Percentiles rank a stretch among this genome's conserved stretches.
Evolutionary conservation across 1,284 basidiomycete genomes (phyloP).

Genomic region (Leucoagaricus sp.): DNA sequence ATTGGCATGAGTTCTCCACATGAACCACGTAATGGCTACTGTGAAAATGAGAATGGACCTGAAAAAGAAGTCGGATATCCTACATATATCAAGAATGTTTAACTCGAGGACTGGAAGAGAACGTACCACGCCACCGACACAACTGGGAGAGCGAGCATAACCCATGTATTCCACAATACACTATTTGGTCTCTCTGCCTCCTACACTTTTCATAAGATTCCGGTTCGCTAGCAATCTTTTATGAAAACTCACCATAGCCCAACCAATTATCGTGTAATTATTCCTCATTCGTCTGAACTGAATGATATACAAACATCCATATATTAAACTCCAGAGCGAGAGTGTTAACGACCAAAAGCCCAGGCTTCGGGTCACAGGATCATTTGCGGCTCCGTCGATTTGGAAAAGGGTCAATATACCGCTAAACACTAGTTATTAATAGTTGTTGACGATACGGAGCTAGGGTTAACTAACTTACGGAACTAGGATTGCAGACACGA

Average conservation of each 20-base stretch:
- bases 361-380: slow-evolving; percentile 59
- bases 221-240: no score
- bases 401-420: slow-evolving; percentile 69
- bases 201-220: slow-evolving; percentile 27
- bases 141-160: slow-evolving; percentile 61
- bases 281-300: slow-evolving; percentile 54
- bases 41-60: slow-evolving; percentile 62
- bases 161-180: slow-evolving; percentile 72
- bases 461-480: neutral
- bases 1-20: slow-evolving; percentile 54
- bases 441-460: neutral
- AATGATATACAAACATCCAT: slow-evolving; percentile 65
- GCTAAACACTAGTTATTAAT: slow-evolving; percentile 30
- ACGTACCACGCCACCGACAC: slow-evolving; percentile 61
- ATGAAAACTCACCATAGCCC: slow-evolving; percentile 54
- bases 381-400: slow-evolving; percentile 48
- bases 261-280: slow-evolving; percentile 68
- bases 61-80: neutral
- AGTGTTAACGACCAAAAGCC: slow-evolving; percentile 63
- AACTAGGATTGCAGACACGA: slow-evolving; percentile 1
- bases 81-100: neutral
- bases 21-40: slow-evolving; percentile 53
- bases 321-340: slow-evolving; percentile 62
- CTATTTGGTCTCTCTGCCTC: slow-evolving; percentile 59
- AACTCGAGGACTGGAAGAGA: neutral